Evolutionary conservation across 805 yeast species (phyloP), one percentile per base, ranked within the genome.

Genomic region (Starmerella bombicola): DNA sequence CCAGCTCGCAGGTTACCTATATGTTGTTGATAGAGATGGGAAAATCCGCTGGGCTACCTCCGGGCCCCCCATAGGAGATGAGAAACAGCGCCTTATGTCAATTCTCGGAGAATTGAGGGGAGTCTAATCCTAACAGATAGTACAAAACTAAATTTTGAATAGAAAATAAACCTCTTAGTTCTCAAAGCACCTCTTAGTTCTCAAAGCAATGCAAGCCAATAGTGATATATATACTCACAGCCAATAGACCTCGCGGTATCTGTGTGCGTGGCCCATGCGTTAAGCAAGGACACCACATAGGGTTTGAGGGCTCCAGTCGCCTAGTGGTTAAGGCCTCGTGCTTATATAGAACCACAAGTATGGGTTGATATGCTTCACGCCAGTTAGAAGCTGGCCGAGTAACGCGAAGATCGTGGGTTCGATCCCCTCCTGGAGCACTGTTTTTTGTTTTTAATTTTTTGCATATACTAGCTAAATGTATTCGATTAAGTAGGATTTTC

Each of bases 21-120:
- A 84, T 49, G 64, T 88, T 4, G 69, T 91, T 26, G 98, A 91
- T 55, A 66, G 66, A 13, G 65, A 74, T 12, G 78, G 79, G 38
- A 77, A 71, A 52, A 78, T 91, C 40, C 67, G 97, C 51, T 88
- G 97, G 97, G 85, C 84, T 19, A 81, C 84, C 3, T 74, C 93
- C 51, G 98, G 97, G 2, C 72, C 70, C 30, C 79, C 94, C 1
- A 67, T 68, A 13, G 74, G 69, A n/a, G 69, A 70, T 25, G 98
- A 91, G 50, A 35, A 64, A 22, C 21, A 35, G 4, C 24, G 39
- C 3, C 22, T 42, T 21, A 35, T 28, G 5, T 9, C 31, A 2
- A 25, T 37, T 15, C 19, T 41, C 10, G 18, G 18, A 16, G 32
- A 28, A n/a, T 35, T 40, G 9, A 34, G 31, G 22, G 18, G 25